Conservation (phyloP, 352 stramenopile genomes). For the Pythium catenulatum region DNA sequence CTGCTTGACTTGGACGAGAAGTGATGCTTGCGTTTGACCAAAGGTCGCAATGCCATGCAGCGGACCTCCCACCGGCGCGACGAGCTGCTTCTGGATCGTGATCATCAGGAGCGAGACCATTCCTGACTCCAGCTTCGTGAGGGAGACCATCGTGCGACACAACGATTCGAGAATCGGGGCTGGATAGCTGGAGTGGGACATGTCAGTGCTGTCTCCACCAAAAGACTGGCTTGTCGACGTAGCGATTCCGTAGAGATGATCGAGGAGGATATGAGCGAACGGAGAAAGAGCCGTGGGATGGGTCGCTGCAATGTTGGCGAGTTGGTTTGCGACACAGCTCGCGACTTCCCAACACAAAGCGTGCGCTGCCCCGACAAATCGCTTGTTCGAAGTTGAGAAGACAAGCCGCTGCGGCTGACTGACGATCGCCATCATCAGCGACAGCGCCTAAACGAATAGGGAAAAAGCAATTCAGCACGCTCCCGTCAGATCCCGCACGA, state of each 20-base stretch:
- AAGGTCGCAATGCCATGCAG: not conserved
- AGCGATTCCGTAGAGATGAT: constrained; percentile 85
- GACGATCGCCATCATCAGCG: constrained; percentile 80
- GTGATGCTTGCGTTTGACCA: constrained; percentile 42
- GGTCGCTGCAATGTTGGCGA: constrained; percentile 69
- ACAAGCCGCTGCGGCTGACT: constrained; percentile 83
- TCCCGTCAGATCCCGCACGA: too few species aligned
- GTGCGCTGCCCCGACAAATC: not conserved
- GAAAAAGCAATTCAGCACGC: not conserved
- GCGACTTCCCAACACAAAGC: constrained; percentile 80
- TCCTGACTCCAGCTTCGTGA: constrained; percentile 81
- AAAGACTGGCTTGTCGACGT: constrained; percentile 54
- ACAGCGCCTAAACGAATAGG: constrained; percentile 69
- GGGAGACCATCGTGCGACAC: constrained; percentile 81
- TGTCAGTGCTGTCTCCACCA: not conserved
- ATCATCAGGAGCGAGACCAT: constrained; percentile 90
- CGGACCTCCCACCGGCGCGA: constrained; percentile 59
- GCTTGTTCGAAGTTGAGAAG: constrained; percentile 21
- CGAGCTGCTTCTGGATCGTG: constrained; percentile 91
- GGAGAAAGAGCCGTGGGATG: constrained; percentile 70
- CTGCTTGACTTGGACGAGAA: constrained; percentile 79
- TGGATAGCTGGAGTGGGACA: constrained; percentile 65
- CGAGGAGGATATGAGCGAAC: constrained; percentile 86
- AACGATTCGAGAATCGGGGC: constrained; percentile 80
- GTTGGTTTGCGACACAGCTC: constrained; percentile 69